phyloP scores from a whole-genome alignment of 257 asterid genomes.

The Solanum sparsipilum region DNA sequence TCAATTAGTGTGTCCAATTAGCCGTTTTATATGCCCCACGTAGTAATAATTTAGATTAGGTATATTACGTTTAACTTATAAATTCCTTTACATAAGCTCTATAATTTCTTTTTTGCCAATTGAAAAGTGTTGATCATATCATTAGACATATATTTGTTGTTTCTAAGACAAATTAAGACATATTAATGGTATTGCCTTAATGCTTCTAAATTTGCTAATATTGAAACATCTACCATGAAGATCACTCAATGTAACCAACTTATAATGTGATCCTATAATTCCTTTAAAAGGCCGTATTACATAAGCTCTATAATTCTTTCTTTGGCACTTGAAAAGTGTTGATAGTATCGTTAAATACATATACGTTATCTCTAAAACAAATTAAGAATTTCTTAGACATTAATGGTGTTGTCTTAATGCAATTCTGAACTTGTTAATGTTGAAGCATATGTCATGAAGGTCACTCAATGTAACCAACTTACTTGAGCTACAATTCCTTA shows the following conservation, averaged over 20 bases:
- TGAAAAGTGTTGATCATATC: background rate
- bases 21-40: background rate
- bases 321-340: no score
- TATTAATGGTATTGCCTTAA: background rate
- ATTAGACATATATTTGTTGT: background rate
- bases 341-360: no score
- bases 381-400: no score
- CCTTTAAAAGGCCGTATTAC: background rate
- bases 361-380: no score
- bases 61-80: background rate
- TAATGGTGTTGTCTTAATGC: no score
- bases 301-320: background rate
- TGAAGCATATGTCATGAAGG: no score
- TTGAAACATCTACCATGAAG: background rate
- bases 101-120: background rate
- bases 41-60: background rate
- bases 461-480: no score
- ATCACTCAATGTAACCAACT: background rate
- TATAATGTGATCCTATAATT: no score
- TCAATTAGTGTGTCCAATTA: background rate
- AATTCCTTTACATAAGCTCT: background rate
- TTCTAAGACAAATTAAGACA: background rate
- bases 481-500: no score
- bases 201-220: background rate
- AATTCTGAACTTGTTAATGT: no score